phyloP scores from a whole-genome alignment of 1,139 yeast genomes.

The Trichomonascaceae sp. region DNA sequence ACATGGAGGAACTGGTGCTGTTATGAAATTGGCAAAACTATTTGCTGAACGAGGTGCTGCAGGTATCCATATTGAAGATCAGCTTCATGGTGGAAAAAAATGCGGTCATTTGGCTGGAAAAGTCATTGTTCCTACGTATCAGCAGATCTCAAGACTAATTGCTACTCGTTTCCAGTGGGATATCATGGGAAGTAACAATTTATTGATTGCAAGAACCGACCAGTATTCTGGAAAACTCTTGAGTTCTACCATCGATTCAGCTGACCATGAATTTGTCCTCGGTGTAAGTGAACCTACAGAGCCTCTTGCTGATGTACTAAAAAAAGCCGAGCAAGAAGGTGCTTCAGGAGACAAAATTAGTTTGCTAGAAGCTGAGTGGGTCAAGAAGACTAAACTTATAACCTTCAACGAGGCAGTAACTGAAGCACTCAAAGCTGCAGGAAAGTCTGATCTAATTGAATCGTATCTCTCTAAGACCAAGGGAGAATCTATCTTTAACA shows the following conservation, averaged over 20 bases:
- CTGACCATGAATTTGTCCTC: conserved; percentile 49
- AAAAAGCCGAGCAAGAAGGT: conserved; percentile 41
- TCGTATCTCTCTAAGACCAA: conserved; percentile 26
- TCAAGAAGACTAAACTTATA: conserved; percentile 35
- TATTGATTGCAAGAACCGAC: conserved; percentile 57
- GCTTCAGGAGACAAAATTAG: conserved; percentile 33
- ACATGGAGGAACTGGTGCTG: conserved; percentile 60
- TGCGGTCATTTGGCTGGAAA: conserved; percentile 63
- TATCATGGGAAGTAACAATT: conserved; percentile 53
- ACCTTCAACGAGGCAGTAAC: conserved; percentile 48
- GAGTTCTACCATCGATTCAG: conserved; percentile 49
- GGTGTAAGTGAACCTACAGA: conserved; percentile 41
- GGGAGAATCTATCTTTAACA: conserved; percentile 32
- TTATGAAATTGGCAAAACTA: conserved; percentile 56
- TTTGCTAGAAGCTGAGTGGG: conserved; percentile 42
- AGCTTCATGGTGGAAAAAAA: conserved; percentile 59
- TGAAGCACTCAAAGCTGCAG: conserved; percentile 27
- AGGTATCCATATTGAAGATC: conserved; percentile 59
- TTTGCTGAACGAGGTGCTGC: conserved; percentile 65
- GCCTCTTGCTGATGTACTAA: conserved; percentile 45
- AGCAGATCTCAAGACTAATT: conserved; percentile 49
- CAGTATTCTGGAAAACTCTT: conserved; percentile 52
- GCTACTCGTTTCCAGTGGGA: conserved; percentile 64
- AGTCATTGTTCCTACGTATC: conserved; percentile 55
- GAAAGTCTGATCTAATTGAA: conserved; percentile 32